Conservation (phyloP, 73 alveolate species). For the Strombidium stylifer region DNA sequence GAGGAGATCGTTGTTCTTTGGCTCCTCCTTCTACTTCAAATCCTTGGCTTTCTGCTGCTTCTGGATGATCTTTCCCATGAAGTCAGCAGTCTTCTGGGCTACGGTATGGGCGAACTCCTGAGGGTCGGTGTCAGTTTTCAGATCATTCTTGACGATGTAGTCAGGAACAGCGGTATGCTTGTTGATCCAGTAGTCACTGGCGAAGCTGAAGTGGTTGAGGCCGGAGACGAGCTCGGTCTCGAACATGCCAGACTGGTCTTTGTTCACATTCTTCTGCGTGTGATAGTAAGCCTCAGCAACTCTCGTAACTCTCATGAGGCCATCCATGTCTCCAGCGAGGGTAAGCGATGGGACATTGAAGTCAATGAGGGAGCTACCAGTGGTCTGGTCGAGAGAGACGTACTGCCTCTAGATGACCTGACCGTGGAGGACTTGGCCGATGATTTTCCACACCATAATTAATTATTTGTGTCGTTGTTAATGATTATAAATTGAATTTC, state of each 20-base stretch:
- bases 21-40: too few relatives aligned
- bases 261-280: background rate
- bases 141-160: constrained; percentile 42
- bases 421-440: too few relatives aligned
- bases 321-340: constrained; percentile 26
- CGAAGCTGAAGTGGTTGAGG: constrained; percentile 21
- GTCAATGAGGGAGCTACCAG: background rate
- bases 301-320: constrained; percentile 7
- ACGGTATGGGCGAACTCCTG: constrained; percentile 13
- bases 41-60: background rate
- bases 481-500: too few relatives aligned
- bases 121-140: constrained; percentile 33
- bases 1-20: background rate
- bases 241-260: background rate
- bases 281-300: constrained; percentile 7
- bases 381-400: background rate
- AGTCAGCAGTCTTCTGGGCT: constrained; percentile 2
- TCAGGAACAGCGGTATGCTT: constrained; percentile 37
- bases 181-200: too few relatives aligned
- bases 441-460: too few relatives aligned
- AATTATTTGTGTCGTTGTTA: too few relatives aligned
- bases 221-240: constrained; percentile 13
- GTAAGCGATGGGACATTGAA: constrained; percentile 14
- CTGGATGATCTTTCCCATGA: background rate
- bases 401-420: too few relatives aligned